Base-by-base conservation (phyloP, 352 stramenopile species). In the Pelagophyceae sp. region DNA sequence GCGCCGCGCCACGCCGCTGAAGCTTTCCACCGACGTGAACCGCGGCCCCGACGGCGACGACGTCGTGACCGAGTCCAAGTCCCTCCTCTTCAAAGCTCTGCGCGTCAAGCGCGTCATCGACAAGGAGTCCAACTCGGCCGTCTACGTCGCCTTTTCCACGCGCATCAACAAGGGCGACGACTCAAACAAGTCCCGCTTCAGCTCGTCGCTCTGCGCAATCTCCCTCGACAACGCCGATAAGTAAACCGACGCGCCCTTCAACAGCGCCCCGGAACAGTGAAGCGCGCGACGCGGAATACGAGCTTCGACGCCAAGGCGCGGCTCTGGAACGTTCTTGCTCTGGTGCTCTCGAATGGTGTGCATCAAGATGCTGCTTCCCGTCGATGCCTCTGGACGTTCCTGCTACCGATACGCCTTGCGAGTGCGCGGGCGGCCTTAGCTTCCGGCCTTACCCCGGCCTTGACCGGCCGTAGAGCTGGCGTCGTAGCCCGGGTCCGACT, bases 131-230 rank as follows among this genome's bases (percentile, higher is more conserved):
- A 88, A 91, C 69, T 89, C 86, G 23, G 77, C 91, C 25, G 86
- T 94, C 1, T 93, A 94, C 77, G 87, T 93, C 31, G 86, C 83
- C 25, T 94, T 89, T 81, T 91, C 89, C 76, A 92, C 87, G 29
- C 83, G 89, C 65, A 76, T 94, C 51, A 86, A 92, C 83, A 90
- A 91, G 77, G 85, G 81, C 72, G 82, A 81, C 60, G 89, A 94
- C 83, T 80, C 74, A 23, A 94, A 94, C 81, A 94, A 93, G 77
- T 85, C 78, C 72, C 83, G 89, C 29, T 94, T 93, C 76, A 91
- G 91, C 77, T 88, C 79, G 72, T 89, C 82, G 0, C 80, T 92
- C 38, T 92, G 86, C 82, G 87, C 89, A 29, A 75, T 94, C 65
- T 85, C 85, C 80, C 63, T 93, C 32, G 81, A 89, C 72, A 58